A percentile compares a stretch with the other conserved stretches of the same genome.
phyloP scores from a whole-genome alignment of 2,329 filamentous ascomycete genomes.

The Cladosporium sphaerospermum region DNA sequence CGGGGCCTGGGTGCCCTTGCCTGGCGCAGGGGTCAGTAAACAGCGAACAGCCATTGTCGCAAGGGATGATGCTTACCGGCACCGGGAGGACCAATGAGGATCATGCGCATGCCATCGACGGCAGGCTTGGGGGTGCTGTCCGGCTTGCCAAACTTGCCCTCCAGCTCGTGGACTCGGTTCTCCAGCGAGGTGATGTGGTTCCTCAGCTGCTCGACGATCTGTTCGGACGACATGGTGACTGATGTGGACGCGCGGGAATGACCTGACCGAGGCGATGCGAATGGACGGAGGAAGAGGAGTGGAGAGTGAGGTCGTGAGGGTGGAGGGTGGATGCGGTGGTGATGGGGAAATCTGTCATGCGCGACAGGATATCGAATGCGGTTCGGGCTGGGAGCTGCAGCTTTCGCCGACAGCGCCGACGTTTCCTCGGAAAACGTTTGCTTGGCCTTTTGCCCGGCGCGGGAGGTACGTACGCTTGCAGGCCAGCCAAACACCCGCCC shows the following conservation, averaged over 20 bases:
- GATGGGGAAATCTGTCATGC: constrained; percentile 4
- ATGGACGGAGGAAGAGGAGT: constrained; percentile 1
- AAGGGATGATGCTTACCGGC: constrained; percentile 62
- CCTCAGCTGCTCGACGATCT: constrained; percentile 66
- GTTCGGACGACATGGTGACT: constrained; percentile 9
- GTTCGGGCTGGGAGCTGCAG: neutral
- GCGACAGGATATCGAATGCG: constrained; percentile 10
- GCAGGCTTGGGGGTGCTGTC: neutral
- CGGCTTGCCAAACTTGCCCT: constrained; percentile 34
- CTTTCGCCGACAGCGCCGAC: neutral
- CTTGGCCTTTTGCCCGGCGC: neutral
- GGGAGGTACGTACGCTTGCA: neutral
- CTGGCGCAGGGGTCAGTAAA: constrained; percentile 42
- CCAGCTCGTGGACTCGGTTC: constrained; percentile 76
- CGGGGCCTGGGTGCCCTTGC: constrained; percentile 97
- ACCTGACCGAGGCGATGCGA: constrained; percentile 11
- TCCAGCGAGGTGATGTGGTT: constrained; percentile 79
- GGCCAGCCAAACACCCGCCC: neutral
- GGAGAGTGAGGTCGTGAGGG: neutral
- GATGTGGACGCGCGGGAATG: neutral
- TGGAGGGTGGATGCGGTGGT: neutral
- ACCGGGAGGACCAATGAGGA: constrained; percentile 93
- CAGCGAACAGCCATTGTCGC: constrained; percentile 12
- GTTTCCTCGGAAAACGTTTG: neutral
- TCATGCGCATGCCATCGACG: constrained; percentile 73